Evolutionary conservation across 257 asterid genomes (phyloP).

Genomic region (Scutellaria minor): DNA sequence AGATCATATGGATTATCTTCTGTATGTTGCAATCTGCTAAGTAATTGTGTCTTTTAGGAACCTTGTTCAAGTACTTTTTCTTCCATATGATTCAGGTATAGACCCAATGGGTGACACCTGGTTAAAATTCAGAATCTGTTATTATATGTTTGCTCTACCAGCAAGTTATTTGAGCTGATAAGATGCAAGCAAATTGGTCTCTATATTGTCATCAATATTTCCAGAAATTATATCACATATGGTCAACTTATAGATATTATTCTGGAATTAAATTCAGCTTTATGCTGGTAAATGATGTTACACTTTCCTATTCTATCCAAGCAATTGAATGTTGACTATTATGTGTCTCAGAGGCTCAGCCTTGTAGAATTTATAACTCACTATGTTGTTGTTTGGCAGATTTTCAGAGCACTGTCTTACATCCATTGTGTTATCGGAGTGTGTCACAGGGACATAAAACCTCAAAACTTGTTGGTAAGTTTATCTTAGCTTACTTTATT

Average conservation of each 20-base stretch:
- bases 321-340: conserved; percentile 28
- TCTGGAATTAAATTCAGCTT: conserved; percentile 1
- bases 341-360: conserved; percentile 11
- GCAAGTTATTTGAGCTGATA: conserved; percentile 26
- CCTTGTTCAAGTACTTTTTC: conserved; percentile 14
- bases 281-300: not conserved
- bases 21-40: conserved; percentile 9
- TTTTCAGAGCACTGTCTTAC: conserved; percentile 91
- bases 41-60: conserved; percentile 22
- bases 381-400: conserved; percentile 56
- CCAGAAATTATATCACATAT: conserved; percentile 18
- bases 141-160: not conserved
- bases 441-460: conserved; percentile 98
- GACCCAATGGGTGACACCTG: too few species aligned
- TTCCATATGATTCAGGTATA: too few species aligned
- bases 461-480: conserved; percentile 92
- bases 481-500: conserved; percentile 8
- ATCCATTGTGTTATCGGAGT: conserved; percentile 87
- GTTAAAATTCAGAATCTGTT: too few species aligned
- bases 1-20: not conserved
- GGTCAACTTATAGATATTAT: conserved; percentile 24
- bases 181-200: not conserved
- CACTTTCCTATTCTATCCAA: conserved; percentile 12
- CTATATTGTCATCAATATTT: conserved; percentile 11
- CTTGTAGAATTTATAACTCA: conserved; percentile 25